Evolutionary conservation across 148 eudicot genomes (phyloP).

Genomic region (Vaccinium myrtillus): DNA sequence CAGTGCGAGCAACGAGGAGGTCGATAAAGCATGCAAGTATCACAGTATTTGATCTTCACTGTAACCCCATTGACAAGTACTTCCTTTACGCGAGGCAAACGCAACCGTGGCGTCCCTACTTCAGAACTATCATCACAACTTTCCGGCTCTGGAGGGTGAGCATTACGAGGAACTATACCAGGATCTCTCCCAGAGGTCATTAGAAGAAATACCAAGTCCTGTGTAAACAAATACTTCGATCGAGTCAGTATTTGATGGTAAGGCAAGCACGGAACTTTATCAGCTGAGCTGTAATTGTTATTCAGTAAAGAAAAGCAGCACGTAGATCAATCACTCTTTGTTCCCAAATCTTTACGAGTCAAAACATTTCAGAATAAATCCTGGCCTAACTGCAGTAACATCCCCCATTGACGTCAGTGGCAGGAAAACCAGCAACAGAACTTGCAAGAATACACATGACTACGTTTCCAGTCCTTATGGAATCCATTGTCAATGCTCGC

Average conservation of each 20-base stretch:
- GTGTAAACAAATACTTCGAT: constrained; percentile 7
- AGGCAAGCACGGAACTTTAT: background rate
- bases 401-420: background rate
- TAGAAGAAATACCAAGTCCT: constrained; percentile 44
- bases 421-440: background rate
- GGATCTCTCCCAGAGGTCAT: constrained; percentile 57
- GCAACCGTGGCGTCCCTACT: constrained; percentile 27
- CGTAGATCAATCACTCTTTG: background rate
- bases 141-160: constrained; percentile 57
- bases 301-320: background rate
- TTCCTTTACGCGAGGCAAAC: constrained; percentile 40
- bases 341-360: background rate
- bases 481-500: background rate
- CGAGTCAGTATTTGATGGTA: background rate
- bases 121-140: constrained; percentile 20
- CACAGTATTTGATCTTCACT: constrained; percentile 54
- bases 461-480: background rate
- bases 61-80: constrained; percentile 37
- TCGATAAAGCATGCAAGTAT: constrained; percentile 54
- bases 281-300: background rate
- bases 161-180: constrained; percentile 53
- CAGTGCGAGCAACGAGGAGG: constrained; percentile 67
- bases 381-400: background rate
- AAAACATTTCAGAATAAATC: background rate
- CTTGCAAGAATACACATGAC: background rate